phyloP scores from a whole-genome alignment of 2,329 filamentous ascomycete species.

The Trichoderma breve region DNA sequence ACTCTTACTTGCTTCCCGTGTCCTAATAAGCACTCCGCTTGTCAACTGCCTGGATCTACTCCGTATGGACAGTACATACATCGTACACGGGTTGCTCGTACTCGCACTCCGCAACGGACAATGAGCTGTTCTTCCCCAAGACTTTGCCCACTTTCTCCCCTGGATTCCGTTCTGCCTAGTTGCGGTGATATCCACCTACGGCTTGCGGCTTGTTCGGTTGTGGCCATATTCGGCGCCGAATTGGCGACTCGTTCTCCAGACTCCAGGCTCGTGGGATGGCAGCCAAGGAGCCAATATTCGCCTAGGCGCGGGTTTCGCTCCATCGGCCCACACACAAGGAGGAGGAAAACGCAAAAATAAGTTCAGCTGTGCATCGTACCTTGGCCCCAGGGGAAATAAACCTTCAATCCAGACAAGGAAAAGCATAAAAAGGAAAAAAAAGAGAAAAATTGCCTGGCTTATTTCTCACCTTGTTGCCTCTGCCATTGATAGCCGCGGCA shows the following conservation, averaged over 20 bases:
- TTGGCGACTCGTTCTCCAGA: constrained; percentile 16
- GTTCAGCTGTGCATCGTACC: not conserved
- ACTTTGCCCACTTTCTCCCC: not conserved
- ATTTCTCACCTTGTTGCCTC: not conserved
- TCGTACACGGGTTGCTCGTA: not conserved
- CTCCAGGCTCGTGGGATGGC: constrained; percentile 13
- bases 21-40: not conserved
- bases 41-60: not conserved
- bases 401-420: not conserved
- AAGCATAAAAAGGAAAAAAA: not conserved
- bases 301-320: not conserved
- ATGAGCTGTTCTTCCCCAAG: not conserved
- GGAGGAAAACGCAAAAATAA: not conserved
- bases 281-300: constrained; percentile 1
- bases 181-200: constrained; percentile 3
- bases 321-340: not conserved
- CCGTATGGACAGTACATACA: not conserved
- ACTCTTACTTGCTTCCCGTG: not conserved
- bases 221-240: constrained; percentile 9
- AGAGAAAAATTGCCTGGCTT: not conserved
- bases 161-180: not conserved
- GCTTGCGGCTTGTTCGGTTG: constrained; percentile 10
- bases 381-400: not conserved
- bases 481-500: not conserved
- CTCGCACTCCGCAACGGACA: not conserved